Evolutionary conservation across 106 monocot genomes (phyloP).

Genomic region (Dioscorea dumetorum): DNA sequence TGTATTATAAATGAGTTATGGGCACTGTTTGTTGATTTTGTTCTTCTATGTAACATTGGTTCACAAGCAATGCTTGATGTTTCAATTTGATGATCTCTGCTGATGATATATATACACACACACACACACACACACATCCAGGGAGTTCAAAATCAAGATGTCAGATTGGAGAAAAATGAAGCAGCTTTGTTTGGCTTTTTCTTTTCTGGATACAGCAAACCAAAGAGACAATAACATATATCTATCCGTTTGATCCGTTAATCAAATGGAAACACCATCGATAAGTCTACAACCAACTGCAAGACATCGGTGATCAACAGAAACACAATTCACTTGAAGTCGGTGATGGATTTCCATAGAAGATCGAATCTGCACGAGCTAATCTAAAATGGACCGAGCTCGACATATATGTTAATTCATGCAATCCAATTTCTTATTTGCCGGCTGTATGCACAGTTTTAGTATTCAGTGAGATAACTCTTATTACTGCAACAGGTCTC

Average conservation of each 20-base stretch:
- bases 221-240: background rate
- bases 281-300: no score
- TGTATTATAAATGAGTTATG: slow-evolving; percentile 9
- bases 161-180: background rate
- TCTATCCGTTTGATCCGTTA: no score
- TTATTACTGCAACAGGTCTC: slow-evolving; percentile 32
- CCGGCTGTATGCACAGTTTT: no score
- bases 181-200: background rate
- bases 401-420: slow-evolving; percentile 54
- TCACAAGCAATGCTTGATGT: no score
- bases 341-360: slow-evolving; percentile 83
- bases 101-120: no score
- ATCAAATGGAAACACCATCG: no score
- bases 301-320: no score
- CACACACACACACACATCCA: background rate
- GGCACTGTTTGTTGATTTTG: background rate
- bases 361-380: slow-evolving; percentile 41
- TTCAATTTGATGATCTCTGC: no score
- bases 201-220: background rate
- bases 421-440: no score
- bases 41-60: no score
- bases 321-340: slow-evolving; percentile 47
- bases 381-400: slow-evolving; percentile 60
- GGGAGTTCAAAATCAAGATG: background rate
- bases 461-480: no score